A percentile compares a stretch with the other conserved stretches of the same genome.
phyloP scores from a whole-genome alignment of 2,329 filamentous ascomycete genomes.

The Fusarium lateritium region DNA sequence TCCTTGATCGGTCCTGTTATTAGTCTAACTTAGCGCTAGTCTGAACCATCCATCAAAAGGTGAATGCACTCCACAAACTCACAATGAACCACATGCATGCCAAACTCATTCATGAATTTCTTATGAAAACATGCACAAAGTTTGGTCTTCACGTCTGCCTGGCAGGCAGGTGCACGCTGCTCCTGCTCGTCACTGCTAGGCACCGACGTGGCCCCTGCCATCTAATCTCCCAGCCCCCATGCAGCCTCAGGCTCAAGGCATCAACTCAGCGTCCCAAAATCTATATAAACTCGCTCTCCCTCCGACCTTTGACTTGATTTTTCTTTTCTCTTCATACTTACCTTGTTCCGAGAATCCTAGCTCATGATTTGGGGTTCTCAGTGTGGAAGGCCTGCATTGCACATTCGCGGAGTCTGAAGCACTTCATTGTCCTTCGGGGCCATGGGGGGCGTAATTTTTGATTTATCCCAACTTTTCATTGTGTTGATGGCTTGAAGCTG shows the following conservation, averaged over 20 bases:
- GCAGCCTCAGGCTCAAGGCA: slow-evolving; percentile 35
- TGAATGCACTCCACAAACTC: no score
- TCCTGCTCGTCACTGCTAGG: background rate
- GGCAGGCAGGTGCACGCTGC: no score
- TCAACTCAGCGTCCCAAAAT: background rate
- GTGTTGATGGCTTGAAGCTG: slow-evolving; percentile 56
- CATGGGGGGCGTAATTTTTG: slow-evolving; percentile 70
- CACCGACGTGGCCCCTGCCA: slow-evolving; percentile 4
- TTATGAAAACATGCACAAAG: no score
- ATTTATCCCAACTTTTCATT: slow-evolving; percentile 64
- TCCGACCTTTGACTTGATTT: slow-evolving; percentile 39
- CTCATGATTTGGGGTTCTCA: slow-evolving; percentile 63
- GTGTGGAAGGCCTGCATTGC: slow-evolving; percentile 68
- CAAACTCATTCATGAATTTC: no score
- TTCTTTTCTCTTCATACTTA: slow-evolving; percentile 67
- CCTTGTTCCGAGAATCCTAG: slow-evolving; percentile 63
- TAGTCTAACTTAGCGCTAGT: no score
- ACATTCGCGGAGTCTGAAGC: slow-evolving; percentile 65
- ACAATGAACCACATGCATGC: no score
- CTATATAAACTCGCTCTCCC: slow-evolving; percentile 53
- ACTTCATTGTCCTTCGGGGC: slow-evolving; percentile 69
- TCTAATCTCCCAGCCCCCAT: slow-evolving; percentile 21
- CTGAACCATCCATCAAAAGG: no score
- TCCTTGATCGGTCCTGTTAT: no score
- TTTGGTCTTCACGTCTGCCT: no score